A percentile compares a stretch with the other conserved stretches of the same genome.
Conservation (phyloP, 208 protist genomes). For the Acanthamoeba royreba region DNA sequence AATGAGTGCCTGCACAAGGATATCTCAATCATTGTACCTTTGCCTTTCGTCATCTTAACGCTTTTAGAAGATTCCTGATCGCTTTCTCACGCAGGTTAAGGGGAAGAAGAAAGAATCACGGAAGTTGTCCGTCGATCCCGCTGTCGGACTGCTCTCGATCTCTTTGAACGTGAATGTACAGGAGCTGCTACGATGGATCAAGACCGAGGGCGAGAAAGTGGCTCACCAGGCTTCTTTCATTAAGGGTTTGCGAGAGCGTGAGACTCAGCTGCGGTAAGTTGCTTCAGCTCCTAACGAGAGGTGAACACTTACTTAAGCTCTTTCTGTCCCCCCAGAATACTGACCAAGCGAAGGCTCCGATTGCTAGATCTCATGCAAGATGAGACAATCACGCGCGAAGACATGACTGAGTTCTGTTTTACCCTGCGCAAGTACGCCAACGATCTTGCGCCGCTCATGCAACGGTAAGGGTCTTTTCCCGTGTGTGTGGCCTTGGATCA, state of each 20-base stretch:
- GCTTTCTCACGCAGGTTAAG: no score
- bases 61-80: no score
- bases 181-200: not conserved
- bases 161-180: not conserved
- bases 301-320: not conserved
- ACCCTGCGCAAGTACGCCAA: not conserved
- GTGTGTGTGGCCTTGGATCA: no score
- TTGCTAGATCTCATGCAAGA: not conserved
- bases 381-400: not conserved
- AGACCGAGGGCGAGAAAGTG: not conserved
- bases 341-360: not conserved
- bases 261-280: conserved; percentile 1
- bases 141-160: not conserved
- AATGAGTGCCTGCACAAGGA: not conserved
- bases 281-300: not conserved
- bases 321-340: not conserved
- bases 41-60: not conserved
- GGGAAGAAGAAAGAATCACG: not conserved
- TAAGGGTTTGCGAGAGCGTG: not conserved
- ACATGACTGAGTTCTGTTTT: conserved; percentile 28
- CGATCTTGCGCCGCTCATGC: not conserved
- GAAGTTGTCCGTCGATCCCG: not conserved
- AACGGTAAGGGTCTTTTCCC: not conserved
- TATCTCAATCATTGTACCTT: not conserved
- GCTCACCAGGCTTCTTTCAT: not conserved